Evolutionary conservation across 352 stramenopile genomes (phyloP).

Genomic region (Paralagenidium karlingii): DNA sequence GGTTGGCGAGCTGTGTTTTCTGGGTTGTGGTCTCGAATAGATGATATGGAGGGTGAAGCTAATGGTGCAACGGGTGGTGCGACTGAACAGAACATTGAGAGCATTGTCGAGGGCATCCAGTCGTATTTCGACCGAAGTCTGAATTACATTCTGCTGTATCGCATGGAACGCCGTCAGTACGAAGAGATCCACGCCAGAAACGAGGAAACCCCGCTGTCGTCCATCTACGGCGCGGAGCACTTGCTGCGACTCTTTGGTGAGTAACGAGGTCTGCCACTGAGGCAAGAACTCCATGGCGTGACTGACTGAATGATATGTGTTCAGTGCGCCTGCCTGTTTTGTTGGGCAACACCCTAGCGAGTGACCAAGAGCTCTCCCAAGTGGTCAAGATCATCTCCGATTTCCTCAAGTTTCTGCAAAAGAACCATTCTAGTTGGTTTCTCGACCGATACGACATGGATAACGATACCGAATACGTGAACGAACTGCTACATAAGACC

Average conservation of each 20-base stretch:
- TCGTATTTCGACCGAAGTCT: constrained; percentile 85
- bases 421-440: constrained; percentile 56
- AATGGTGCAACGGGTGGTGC: background rate
- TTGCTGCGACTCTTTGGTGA: constrained; percentile 83
- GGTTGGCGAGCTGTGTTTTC: background rate
- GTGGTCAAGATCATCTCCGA: constrained; percentile 69
- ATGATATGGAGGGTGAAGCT: too few species aligned
- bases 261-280: constrained; percentile 7
- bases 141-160: constrained; percentile 85
- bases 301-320: background rate
- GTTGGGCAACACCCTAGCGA: constrained; percentile 40
- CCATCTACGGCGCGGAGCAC: constrained; percentile 88
- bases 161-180: constrained; percentile 84
- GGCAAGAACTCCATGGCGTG: background rate
- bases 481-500: too few species aligned
- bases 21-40: background rate
- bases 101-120: constrained; percentile 75
- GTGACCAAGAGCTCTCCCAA: constrained; percentile 36
- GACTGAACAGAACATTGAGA: constrained; percentile 37
- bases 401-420: constrained; percentile 77
- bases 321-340: constrained; percentile 73
- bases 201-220: constrained; percentile 46
- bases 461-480: too few species aligned
- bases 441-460: constrained; percentile 47
- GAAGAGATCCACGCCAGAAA: constrained; percentile 54